Conservation (phyloP, 805 yeast species). For the Pichia scutulata region DNA sequence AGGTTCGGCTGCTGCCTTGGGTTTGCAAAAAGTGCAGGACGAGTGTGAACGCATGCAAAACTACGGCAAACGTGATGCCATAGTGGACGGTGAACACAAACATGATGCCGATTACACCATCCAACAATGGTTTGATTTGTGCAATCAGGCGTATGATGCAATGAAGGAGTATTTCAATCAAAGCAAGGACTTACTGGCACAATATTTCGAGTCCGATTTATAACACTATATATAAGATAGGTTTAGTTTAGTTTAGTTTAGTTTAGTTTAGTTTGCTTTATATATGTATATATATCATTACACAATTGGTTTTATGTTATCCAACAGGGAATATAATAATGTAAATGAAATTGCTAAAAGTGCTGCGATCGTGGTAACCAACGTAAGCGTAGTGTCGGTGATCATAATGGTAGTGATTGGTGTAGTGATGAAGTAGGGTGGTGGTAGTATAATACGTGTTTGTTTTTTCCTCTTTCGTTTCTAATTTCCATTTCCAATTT, state of each 20-base stretch:
- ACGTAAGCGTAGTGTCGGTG: neutral
- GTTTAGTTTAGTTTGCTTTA: too few relatives aligned
- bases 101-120: constrained; percentile 28
- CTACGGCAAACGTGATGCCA: constrained; percentile 50
- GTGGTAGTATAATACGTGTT: too few relatives aligned
- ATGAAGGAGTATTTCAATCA: constrained; percentile 44
- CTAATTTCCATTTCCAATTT: too few relatives aligned
- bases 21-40: constrained; percentile 70
- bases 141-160: constrained; percentile 44
- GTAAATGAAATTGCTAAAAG: constrained; percentile 53
- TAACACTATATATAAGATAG: too few relatives aligned
- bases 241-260: too few relatives aligned
- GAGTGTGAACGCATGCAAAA: constrained; percentile 94
- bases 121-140: constrained; percentile 32
- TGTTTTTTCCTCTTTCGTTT: too few relatives aligned
- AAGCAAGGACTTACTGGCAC: constrained; percentile 44
- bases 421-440: too few relatives aligned
- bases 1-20: constrained; percentile 93
- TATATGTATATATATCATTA: neutral
- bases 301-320: constrained; percentile 13
- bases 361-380: neutral
- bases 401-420: too few relatives aligned
- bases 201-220: constrained; percentile 34
- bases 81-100: constrained; percentile 21
- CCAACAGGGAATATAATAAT: constrained; percentile 50